Evolutionary conservation across 441 rosid species (phyloP), one percentile per base, ranked within the genome.

Genomic region (Eruca vesicaria): DNA sequence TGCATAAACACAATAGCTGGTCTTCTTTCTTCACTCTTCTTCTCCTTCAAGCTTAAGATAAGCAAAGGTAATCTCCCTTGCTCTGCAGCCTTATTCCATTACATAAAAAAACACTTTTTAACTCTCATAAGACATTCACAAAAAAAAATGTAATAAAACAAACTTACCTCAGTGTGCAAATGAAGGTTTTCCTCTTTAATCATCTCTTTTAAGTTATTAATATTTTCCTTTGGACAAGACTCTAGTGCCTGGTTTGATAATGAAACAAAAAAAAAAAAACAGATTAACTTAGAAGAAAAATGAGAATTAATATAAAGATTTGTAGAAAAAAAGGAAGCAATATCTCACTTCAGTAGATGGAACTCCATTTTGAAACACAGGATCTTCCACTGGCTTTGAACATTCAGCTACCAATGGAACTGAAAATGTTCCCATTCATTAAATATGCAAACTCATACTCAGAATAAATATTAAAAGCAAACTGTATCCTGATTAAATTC

Each of bases 1-100:
- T 96, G 99, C 74, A 96, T 88, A 79, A 96, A 91, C 61, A 96
- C 97, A 64, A 96, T 74, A 56, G 94, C 91, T 70, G 99, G 97
- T 62, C 81, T 89, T 81, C 61, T 91, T 52, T 77, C 83, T 35
- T 60, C 65, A 36, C n/a, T 57, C 15, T 48, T 57, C 15, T 48
- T 68, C 50, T 74, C 82, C 76, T 88, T 89, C 85, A 87, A 66
- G 65, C 96, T 96, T 83, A 93, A 57, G 56, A 90, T 87, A 23
- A 96, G 81, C 60, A 96, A 69, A 15, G 98, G 99, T 81, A 93
- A 52, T 19, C 86, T 80, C 5, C 99, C 97, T 81, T 93, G 98
- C 78, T 89, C 88, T 70, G 85, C 90, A 69, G 73, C 91, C 99
- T 93, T 33, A 1, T 38, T 45, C 12, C 18, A 76, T 32, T 20